Base-by-base conservation (phyloP, 208 protist genomes). In the Trypanosoma vivax region DNA sequence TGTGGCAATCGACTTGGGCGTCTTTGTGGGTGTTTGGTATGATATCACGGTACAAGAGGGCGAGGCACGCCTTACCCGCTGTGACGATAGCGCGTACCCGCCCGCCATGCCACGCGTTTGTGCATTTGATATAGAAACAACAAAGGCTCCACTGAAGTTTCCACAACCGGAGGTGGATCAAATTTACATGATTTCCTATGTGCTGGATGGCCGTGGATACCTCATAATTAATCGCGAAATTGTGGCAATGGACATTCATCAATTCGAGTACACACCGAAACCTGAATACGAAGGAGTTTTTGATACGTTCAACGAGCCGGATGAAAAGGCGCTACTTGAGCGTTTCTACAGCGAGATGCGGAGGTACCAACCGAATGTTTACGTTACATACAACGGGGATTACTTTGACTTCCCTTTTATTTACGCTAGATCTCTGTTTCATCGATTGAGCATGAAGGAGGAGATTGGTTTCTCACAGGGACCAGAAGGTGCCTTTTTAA, bases 151-250 rank as follows among this genome's bases (percentile, higher is more conserved):
- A 25, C 76, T 99, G 35, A 99, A 97, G 64, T 99, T 99, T 70
- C 98, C 99, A 21, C 96, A 99, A 54, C 87, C 90, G 9, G 68
- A 96, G 41, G 79, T 87, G 11, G 98, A 99, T 81, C 72, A 91
- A 54, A 97, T 99, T 33, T 99, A 99, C 83, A 99, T 99, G 98
- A 99, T 99, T 49, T 99, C 99, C 2, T 99, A 99, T 80, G 99
- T 99, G 97, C 52, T 99, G 5, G 97, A 99, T 69, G 88, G 92
- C 0, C 82, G 98, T 42, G 98, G 97, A 33, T 99, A 97, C 68
- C 73, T 99, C 9, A 99, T 99, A 60, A 70, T 98, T 35, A 99
- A 99, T 76, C 65, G 97, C 41, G 86, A 98, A 46, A 97, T 99
- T 61, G 97, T 99, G 2, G 76, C 88, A 7, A 86, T 85, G 52